Percentiles rank a stretch among this genome's conserved stretches.
Conservation (phyloP, 176 grass and related monocot genomes). For the Carex cristatella region DNA sequence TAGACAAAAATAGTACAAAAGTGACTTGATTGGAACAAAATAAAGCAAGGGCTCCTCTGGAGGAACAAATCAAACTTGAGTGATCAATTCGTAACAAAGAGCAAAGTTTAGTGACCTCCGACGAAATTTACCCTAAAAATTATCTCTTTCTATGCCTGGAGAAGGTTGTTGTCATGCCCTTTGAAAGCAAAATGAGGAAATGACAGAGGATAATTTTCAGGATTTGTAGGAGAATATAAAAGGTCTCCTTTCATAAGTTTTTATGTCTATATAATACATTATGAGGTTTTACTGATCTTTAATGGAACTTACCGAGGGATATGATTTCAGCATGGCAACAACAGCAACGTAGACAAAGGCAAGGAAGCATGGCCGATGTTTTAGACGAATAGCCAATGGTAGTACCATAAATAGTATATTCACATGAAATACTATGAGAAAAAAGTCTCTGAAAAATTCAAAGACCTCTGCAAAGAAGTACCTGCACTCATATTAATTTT, state of each 20-base stretch:
- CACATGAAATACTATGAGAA: slow-evolving; percentile 91
- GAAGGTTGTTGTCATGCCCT: neutral
- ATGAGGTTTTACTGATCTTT: neutral
- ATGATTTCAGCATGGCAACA: slow-evolving; percentile 77
- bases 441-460: slow-evolving; percentile 90
- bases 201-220: neutral
- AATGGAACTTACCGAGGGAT: slow-evolving; percentile 74
- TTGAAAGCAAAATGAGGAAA: neutral
- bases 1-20: too few species aligned
- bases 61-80: too few species aligned
- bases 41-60: too few species aligned
- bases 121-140: neutral
- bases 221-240: neutral
- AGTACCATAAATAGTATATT: slow-evolving; percentile 95
- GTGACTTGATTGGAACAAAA: too few species aligned
- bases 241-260: neutral
- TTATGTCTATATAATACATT: neutral
- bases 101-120: too few species aligned
- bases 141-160: neutral
- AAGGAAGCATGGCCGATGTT: slow-evolving; percentile 83
- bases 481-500: slow-evolving; percentile 44
- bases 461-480: slow-evolving; percentile 99
- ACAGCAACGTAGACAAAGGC: slow-evolving; percentile 81
- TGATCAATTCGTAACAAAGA: too few species aligned
- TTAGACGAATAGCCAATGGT: slow-evolving; percentile 73